Evolutionary conservation across 176 grass and related monocot species (phyloP), one percentile per base, ranked within the genome.

Genomic region (Cymbopogon citratus): DNA sequence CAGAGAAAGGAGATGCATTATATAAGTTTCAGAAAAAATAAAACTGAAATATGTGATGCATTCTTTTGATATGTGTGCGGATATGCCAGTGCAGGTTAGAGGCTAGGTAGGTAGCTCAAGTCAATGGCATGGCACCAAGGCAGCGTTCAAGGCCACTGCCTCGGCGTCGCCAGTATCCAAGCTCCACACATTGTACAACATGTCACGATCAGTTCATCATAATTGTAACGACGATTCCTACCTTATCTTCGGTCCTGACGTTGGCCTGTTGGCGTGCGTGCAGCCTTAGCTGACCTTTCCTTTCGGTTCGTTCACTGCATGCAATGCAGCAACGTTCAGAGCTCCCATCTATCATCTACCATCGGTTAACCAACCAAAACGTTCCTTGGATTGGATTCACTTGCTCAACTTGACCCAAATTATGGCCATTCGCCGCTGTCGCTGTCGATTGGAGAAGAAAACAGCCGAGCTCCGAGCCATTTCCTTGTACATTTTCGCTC

Each of bases 231-330:
- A 73, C 31, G 77, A 31, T 85, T 25, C 87, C 16, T 76, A 11
- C 40, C 78, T 82, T 86, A 67, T 82, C 87, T 78, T 86, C 7
- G 83, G 54, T 83, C 18, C 74, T 90, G 73, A 89, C 87, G 87
- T 82, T 19, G 73, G 66, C 60, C 79, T 7, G 65, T 66, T 68
- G 88, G 79, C 78, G 76, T 70, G 78, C 73, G 36, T 82, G 83
- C 88, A 83, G 88, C 83, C 79, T 67, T 90, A 82, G 57, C 79
- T 78, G 83, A 86, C 79, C 88, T 86, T 89, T 82, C 79, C 83
- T 86, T 86, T 82, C 57, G 10, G 46, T 82, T 78, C 73, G 46
- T 82, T 78, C 73, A 38, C 36, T 31, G 5, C 52, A 24, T 33
- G 31, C 31, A 54, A 23, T 40, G 38, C 38, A 40, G 2, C 10